These are phyloP conservation scores for Zygosaccharomyces siamensis DNA, from an alignment of 805 yeast species.

Conservation along the genomic window DNA sequence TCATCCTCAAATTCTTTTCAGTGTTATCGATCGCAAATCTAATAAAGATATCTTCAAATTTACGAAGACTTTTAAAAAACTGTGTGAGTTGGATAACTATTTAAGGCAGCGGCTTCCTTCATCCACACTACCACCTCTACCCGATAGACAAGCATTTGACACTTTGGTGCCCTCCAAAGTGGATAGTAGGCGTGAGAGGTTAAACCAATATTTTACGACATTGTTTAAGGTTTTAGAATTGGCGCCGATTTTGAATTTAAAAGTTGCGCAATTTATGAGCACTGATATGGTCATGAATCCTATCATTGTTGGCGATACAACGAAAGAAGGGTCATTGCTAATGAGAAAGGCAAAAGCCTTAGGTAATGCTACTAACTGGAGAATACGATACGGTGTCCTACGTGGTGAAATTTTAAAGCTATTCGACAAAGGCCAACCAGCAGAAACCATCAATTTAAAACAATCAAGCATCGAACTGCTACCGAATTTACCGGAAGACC, in stretches of 20 bases:
- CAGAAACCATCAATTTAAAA: slow-evolving; percentile 41
- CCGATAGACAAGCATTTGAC: slow-evolving; percentile 58
- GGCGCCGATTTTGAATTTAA: slow-evolving; percentile 47
- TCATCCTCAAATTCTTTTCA: slow-evolving; percentile 57
- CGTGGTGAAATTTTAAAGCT: slow-evolving; percentile 55
- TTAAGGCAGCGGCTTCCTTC: slow-evolving; percentile 52
- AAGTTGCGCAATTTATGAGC: slow-evolving; percentile 62
- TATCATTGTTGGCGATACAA: slow-evolving; percentile 47
- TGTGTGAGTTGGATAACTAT: slow-evolving; percentile 56
- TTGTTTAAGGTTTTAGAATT: slow-evolving; percentile 54
- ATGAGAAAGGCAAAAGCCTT: slow-evolving; percentile 49
- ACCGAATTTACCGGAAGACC: slow-evolving; percentile 36
- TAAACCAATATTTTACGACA: slow-evolving; percentile 57
- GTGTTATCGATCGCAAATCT: slow-evolving; percentile 57
- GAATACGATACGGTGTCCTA: slow-evolving; percentile 60
- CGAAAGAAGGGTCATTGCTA: slow-evolving; percentile 60
- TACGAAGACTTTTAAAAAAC: slow-evolving; percentile 55
- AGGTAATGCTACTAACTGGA: slow-evolving; percentile 63
- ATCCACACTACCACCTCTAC: slow-evolving; percentile 51
- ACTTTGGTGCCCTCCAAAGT: slow-evolving; percentile 53
- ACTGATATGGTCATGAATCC: slow-evolving; percentile 60
- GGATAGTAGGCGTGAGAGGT: slow-evolving; percentile 50
- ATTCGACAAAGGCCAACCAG: slow-evolving; percentile 48
- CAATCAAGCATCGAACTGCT: slow-evolving; percentile 38
- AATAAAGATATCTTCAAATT: slow-evolving; percentile 71